Percentiles rank a stretch among this genome's conserved stretches.
Conservation (phyloP, 2,329 filamentous ascomycete genomes). For the Orbilia brochopaga region DNA sequence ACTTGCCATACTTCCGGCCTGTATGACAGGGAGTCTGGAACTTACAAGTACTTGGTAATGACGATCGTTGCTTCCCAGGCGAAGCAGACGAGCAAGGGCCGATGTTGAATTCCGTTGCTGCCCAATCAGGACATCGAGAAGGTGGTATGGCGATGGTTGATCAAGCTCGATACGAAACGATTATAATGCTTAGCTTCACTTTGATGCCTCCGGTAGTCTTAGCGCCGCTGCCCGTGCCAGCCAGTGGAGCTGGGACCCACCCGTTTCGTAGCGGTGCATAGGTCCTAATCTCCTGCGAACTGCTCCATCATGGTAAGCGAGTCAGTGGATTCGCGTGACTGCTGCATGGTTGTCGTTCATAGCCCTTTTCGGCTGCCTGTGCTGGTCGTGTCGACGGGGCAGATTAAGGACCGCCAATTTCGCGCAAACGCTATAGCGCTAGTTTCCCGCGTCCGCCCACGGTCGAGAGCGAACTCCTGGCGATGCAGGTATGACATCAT, state of each 20-base stretch:
- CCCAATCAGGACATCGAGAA: conserved; percentile 34
- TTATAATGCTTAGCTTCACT: conserved; percentile 20
- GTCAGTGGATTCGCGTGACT: conserved; percentile 29
- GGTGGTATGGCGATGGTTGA: conserved; percentile 30
- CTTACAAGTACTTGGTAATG: conserved; percentile 18
- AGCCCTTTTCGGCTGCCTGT: conserved; percentile 30
- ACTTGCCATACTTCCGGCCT: background rate
- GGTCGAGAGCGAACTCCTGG: conserved; percentile 16
- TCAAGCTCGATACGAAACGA: conserved; percentile 2
- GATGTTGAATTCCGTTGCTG: conserved; percentile 23
- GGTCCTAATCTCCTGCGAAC: background rate
- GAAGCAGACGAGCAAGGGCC: conserved; percentile 20
- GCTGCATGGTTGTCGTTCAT: conserved; percentile 30
- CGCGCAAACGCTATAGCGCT: background rate
- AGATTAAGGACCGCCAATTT: background rate
- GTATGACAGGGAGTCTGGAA: background rate
- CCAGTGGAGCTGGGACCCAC: conserved; percentile 25
- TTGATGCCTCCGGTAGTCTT: background rate
- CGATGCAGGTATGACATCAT: conserved; percentile 12
- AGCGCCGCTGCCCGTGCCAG: conserved; percentile 5
- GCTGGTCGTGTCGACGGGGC: conserved; percentile 16
- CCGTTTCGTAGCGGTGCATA: conserved; percentile 16
- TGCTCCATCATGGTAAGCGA: conserved; percentile 19
- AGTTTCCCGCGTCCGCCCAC: too few relatives aligned
- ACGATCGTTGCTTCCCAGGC: conserved; percentile 40